Percentiles rank a stretch among this genome's conserved stretches.
phyloP scores from a whole-genome alignment of 441 rosid genomes.

The Hypseocharis bilobata region DNA sequence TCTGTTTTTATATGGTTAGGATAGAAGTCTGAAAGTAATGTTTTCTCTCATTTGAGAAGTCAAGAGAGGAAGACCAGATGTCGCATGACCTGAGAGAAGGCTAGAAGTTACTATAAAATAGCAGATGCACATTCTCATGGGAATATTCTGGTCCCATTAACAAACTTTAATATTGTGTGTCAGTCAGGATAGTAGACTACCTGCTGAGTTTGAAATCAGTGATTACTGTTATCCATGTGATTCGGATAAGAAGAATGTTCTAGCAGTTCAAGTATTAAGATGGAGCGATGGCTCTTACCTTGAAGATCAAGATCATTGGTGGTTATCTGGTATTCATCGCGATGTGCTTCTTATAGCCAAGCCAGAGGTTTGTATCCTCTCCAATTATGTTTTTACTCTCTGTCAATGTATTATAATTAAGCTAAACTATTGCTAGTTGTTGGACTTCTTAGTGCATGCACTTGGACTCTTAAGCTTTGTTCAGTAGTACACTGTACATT shows the following conservation, averaged over 20 bases:
- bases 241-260: constrained; percentile 67
- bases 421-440: constrained; percentile 1
- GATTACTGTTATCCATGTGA: constrained; percentile 67
- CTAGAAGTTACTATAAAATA: neutral
- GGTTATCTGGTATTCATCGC: constrained; percentile 93
- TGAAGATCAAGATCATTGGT: constrained; percentile 99
- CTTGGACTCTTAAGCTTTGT: neutral
- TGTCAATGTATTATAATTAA: neutral
- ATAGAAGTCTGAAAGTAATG: neutral
- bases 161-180: constrained; percentile 22
- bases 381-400: neutral
- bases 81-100: neutral
- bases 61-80: neutral
- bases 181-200: constrained; percentile 97
- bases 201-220: constrained; percentile 95
- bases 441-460: neutral
- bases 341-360: constrained; percentile 94
- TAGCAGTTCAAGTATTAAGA: constrained; percentile 92
- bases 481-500: too few relatives aligned
- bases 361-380: constrained; percentile 55
- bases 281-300: constrained; percentile 99
- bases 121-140: neutral
- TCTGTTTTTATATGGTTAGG: neutral
- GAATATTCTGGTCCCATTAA: constrained; percentile 18
- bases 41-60: neutral